These are phyloP conservation scores for Cryphonectria nitschkei DNA, from an alignment of 2,329 filamentous ascomycete genomes.

Conservation along the genomic window DNA sequence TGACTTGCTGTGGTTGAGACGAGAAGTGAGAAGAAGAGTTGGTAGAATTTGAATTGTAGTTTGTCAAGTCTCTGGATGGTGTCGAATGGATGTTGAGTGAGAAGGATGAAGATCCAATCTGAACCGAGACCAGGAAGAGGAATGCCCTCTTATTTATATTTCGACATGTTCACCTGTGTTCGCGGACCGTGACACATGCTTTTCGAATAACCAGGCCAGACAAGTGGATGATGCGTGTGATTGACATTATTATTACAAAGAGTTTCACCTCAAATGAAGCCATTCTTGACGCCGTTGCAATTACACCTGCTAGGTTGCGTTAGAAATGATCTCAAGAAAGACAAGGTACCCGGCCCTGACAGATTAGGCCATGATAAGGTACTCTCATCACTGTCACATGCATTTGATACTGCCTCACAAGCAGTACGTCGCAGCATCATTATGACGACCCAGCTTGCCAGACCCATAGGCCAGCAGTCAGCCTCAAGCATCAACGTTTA, in stretches of 20 bases:
- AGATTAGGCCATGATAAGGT: too few species aligned
- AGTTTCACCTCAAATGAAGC: not conserved
- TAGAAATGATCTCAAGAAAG: too few species aligned
- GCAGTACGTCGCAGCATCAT: not conserved
- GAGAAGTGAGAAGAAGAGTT: too few species aligned
- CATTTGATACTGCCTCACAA: not conserved
- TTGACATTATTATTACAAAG: not conserved
- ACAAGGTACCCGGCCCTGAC: too few species aligned
- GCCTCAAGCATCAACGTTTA: too few species aligned
- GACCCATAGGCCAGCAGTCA: too few species aligned
- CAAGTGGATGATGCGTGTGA: constrained; percentile 1
- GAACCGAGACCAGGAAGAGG: not conserved
- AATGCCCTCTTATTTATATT: not conserved
- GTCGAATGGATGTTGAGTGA: too few species aligned
- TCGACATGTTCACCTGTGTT: not conserved
- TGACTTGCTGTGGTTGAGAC: too few species aligned
- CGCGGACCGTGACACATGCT: not conserved
- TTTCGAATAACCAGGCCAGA: not conserved
- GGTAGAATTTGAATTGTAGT: too few species aligned
- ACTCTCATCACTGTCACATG: not conserved
- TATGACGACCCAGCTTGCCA: not conserved
- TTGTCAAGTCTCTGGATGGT: too few species aligned
- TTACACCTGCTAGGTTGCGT: not conserved
- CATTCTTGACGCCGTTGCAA: not conserved
- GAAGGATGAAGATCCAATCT: not conserved